Conservation (phyloP, 352 stramenopile genomes). For the Pythium volutum region DNA sequence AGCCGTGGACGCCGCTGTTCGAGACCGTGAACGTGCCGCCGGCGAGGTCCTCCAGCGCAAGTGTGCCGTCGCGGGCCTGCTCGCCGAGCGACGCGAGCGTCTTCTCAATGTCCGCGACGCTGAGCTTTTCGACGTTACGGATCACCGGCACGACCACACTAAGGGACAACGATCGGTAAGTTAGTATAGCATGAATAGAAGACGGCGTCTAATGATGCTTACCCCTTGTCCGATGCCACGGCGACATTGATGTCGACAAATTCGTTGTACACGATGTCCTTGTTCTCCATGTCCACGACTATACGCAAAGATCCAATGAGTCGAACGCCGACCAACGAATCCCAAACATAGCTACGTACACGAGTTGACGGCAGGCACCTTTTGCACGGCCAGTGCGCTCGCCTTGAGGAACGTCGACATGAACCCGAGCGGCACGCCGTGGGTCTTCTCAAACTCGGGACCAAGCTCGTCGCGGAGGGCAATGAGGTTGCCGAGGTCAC, state of each 20-base stretch:
- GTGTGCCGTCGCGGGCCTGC: conserved; percentile 58
- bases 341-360: conserved; percentile 45
- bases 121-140: conserved; percentile 96
- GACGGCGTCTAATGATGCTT: conserved; percentile 7
- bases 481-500: conserved; percentile 96
- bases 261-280: conserved; percentile 99
- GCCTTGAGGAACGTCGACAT: conserved; percentile 99
- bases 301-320: conserved; percentile 9
- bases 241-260: conserved; percentile 98
- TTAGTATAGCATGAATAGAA: neutral
- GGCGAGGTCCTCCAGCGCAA: conserved; percentile 92
- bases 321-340: neutral
- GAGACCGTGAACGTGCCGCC: conserved; percentile 98
- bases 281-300: conserved; percentile 97
- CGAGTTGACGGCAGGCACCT: conserved; percentile 96
- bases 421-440: conserved; percentile 98
- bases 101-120: conserved; percentile 96
- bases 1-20: conserved; percentile 97
- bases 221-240: conserved; percentile 92
- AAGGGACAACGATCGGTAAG: neutral
- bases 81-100: conserved; percentile 90
- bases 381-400: conserved; percentile 88
- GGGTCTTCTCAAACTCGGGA: conserved; percentile 94
- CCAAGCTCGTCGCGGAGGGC: conserved; percentile 90
- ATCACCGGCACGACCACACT: conserved; percentile 98